These are phyloP conservation scores for Aspergillus hancockii DNA, from an alignment of 495 filamentous ascomycete genomes.

Conservation along the genomic window DNA sequence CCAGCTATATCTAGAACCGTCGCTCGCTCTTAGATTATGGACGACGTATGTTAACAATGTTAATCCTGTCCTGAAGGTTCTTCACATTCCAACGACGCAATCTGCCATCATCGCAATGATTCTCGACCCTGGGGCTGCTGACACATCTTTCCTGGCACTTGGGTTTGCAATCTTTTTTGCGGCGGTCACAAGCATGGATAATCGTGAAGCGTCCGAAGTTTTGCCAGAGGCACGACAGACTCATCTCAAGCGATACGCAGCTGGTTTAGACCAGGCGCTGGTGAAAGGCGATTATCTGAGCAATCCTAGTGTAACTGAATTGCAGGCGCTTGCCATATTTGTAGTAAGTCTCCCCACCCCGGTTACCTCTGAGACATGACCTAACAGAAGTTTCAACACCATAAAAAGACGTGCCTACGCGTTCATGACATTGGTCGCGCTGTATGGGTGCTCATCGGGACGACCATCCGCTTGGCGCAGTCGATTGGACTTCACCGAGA, in stretches of 20 bases:
- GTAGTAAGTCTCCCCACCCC: conserved; percentile 29
- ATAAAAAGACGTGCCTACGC: conserved; percentile 27
- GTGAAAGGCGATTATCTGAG: neutral
- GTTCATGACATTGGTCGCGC: conserved; percentile 28
- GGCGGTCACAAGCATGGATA: neutral
- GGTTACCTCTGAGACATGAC: too few relatives aligned
- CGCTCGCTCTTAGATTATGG: conserved; percentile 69
- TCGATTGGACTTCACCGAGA: conserved; percentile 38
- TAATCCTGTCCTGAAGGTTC: conserved; percentile 64
- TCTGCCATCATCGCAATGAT: conserved; percentile 34
- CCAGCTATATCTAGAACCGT: too few relatives aligned
- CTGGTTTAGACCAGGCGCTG: neutral
- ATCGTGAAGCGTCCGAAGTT: neutral
- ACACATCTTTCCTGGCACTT: conserved; percentile 14
- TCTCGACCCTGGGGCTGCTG: conserved; percentile 25
- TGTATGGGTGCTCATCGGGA: conserved; percentile 35
- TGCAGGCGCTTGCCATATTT: conserved; percentile 1
- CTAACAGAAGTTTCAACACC: too few relatives aligned
- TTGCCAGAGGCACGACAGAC: neutral
- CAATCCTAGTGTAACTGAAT: neutral
- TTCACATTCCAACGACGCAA: conserved; percentile 60
- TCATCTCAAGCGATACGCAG: neutral
- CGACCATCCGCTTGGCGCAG: conserved; percentile 34
- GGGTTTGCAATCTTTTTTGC: neutral
- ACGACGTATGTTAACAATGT: conserved; percentile 60